These are phyloP conservation scores for Amauroascus niger DNA, from an alignment of 2,329 filamentous ascomycete genomes.

Conservation along the genomic window DNA sequence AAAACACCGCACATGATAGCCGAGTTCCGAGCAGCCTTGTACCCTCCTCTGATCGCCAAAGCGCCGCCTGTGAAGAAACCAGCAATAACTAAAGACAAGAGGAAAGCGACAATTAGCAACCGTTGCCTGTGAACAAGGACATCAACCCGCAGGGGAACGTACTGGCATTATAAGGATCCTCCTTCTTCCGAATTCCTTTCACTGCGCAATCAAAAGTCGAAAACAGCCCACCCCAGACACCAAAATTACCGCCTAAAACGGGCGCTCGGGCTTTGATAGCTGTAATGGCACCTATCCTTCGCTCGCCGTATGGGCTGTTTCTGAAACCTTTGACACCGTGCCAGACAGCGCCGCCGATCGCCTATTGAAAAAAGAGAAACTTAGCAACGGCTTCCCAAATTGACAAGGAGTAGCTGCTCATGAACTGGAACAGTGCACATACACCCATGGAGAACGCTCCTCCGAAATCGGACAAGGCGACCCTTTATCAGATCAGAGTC, in stretches of 20 bases:
- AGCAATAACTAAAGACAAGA: constrained; percentile 71
- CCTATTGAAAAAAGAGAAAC: constrained; percentile 37
- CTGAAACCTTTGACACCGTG: constrained; percentile 93
- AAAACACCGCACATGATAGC: constrained; percentile 94
- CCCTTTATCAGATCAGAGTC: constrained; percentile 33
- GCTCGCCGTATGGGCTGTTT: constrained; percentile 84
- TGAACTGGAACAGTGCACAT: constrained; percentile 37
- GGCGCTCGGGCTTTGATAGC: constrained; percentile 96
- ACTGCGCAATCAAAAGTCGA: constrained; percentile 93
- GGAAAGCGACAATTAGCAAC: too few species aligned
- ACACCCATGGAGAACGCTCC: constrained; percentile 96
- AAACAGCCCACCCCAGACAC: constrained; percentile 94
- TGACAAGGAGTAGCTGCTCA: neutral
- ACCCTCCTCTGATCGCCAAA: constrained; percentile 81
- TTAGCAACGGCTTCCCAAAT: neutral
- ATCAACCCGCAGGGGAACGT: too few species aligned
- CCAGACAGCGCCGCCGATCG: constrained; percentile 77
- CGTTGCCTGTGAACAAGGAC: too few species aligned
- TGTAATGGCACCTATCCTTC: constrained; percentile 88
- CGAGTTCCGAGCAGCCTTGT: constrained; percentile 84
- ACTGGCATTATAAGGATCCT: constrained; percentile 94
- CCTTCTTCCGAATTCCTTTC: constrained; percentile 89
- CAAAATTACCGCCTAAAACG: constrained; percentile 94
- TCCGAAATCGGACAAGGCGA: constrained; percentile 93
- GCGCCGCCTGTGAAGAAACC: constrained; percentile 94